Evolutionary conservation across 2,329 filamentous ascomycete genomes (phyloP).

Genomic region (Fusarium sp.): DNA sequence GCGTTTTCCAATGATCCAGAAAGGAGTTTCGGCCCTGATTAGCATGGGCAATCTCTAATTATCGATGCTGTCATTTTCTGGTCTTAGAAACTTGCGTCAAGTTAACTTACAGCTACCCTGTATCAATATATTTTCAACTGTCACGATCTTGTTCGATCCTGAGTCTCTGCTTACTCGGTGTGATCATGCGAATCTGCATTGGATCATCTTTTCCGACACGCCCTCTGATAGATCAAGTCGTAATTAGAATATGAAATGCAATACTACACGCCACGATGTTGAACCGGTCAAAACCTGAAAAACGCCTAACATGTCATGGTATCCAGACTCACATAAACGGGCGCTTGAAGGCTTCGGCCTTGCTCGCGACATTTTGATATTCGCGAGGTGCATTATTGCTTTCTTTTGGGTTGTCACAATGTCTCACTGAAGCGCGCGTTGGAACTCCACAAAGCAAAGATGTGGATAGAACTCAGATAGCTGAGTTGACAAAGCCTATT

Average conservation of each 20-base stretch:
- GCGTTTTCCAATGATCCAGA: neutral
- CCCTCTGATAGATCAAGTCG: neutral
- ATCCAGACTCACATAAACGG: neutral
- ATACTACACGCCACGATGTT: constrained; percentile 13
- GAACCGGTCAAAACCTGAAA: neutral
- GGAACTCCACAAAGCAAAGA: neutral
- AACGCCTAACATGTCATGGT: neutral
- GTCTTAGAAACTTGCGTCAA: neutral
- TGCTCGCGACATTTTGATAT: neutral
- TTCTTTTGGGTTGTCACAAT: neutral
- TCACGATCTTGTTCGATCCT: constrained; percentile 14
- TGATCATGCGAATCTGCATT: constrained; percentile 10
- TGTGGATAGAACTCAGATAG: neutral
- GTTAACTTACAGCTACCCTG: constrained; percentile 9
- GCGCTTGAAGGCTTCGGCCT: neutral
- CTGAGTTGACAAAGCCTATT: neutral
- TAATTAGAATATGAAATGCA: constrained; percentile 4
- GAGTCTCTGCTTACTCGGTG: neutral
- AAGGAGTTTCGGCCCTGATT: neutral
- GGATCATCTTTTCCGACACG: neutral
- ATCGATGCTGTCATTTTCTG: neutral
- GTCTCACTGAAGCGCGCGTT: constrained; percentile 1
- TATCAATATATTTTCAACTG: neutral
- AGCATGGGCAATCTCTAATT: neutral
- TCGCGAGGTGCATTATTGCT: neutral